phyloP scores from a whole-genome alignment of 805 yeast species.

The Barnettozyma siamensis region DNA sequence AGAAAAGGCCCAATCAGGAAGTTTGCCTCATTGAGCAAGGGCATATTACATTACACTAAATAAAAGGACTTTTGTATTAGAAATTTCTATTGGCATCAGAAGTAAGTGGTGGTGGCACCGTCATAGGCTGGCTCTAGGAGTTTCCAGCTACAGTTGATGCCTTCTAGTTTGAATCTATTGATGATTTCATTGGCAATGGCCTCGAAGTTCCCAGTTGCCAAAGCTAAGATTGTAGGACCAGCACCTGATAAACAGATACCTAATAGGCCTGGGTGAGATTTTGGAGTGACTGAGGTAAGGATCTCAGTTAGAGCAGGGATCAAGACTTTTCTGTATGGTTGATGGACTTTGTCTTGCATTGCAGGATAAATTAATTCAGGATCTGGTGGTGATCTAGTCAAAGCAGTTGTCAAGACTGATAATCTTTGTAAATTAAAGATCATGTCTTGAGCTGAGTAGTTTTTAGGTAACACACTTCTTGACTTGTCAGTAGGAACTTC shows the following conservation, averaged over 20 bases:
- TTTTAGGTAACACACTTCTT: conserved; percentile 80
- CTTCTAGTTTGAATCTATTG: conserved; percentile 56
- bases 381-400: conserved; percentile 79
- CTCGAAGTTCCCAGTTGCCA: conserved; percentile 87
- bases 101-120: conserved; percentile 59
- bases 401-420: conserved; percentile 87
- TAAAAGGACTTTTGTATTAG: not conserved
- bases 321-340: conserved; percentile 88
- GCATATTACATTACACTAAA: too few relatives aligned
- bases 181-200: conserved; percentile 74
- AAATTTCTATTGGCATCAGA: too few relatives aligned
- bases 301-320: conserved; percentile 90
- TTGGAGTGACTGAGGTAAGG: conserved; percentile 73
- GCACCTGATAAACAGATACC: conserved; percentile 98
- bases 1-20: not conserved
- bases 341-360: conserved; percentile 96
- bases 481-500: conserved; percentile 92
- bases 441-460: conserved; percentile 73
- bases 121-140: conserved; percentile 81
- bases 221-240: conserved; percentile 92
- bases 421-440: conserved; percentile 91
- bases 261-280: conserved; percentile 73
- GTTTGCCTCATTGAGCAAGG: not conserved
- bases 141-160: conserved; percentile 75
- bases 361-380: conserved; percentile 82